Evolutionary conservation across 2,329 filamentous ascomycete genomes (phyloP).

Genomic region (Cordyceps javanica): DNA sequence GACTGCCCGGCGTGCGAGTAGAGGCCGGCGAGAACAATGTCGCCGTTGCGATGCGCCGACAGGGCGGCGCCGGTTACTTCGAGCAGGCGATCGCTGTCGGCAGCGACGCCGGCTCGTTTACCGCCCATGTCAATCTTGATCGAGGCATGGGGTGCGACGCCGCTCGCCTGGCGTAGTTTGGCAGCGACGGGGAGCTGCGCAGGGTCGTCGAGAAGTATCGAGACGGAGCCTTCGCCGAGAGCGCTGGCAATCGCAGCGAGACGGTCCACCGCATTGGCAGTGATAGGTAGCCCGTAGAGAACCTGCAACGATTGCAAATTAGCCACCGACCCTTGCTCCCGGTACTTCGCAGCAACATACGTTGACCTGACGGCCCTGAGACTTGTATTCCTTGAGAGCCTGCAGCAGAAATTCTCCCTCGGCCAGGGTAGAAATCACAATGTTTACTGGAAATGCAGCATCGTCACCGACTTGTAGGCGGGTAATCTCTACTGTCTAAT

Average conservation of each 20-base stretch:
- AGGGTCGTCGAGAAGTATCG: slow-evolving; percentile 64
- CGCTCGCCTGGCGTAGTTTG: slow-evolving; percentile 35
- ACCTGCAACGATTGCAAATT: slow-evolving; percentile 34
- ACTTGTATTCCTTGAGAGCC: slow-evolving; percentile 52
- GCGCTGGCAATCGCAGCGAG: slow-evolving; percentile 49
- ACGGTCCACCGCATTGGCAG: slow-evolving; percentile 53
- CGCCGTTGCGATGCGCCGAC: slow-evolving; percentile 22
- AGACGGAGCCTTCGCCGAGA: slow-evolving; percentile 51
- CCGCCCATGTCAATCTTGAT: slow-evolving; percentile 72
- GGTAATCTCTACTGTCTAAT: slow-evolving; percentile 59
- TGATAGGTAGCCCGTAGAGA: slow-evolving; percentile 66
- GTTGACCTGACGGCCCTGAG: slow-evolving; percentile 49
- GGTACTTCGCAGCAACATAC: slow-evolving; percentile 31
- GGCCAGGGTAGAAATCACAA: slow-evolving; percentile 68
- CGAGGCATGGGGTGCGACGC: slow-evolving; percentile 49
- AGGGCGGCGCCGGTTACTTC: slow-evolving; percentile 35
- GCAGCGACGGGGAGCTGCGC: slow-evolving; percentile 48
- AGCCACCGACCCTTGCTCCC: neutral
- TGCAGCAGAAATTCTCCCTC: slow-evolving; percentile 64
- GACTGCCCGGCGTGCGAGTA: slow-evolving; percentile 71
- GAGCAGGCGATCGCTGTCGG: slow-evolving; percentile 42
- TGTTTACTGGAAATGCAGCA: slow-evolving; percentile 41
- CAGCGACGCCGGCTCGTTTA: slow-evolving; percentile 60
- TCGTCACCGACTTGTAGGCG: slow-evolving; percentile 61
- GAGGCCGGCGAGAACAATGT: slow-evolving; percentile 50